Evolutionary conservation across 2,329 filamentous ascomycete genomes (phyloP).

Genomic region (Microascus cirrosus): DNA sequence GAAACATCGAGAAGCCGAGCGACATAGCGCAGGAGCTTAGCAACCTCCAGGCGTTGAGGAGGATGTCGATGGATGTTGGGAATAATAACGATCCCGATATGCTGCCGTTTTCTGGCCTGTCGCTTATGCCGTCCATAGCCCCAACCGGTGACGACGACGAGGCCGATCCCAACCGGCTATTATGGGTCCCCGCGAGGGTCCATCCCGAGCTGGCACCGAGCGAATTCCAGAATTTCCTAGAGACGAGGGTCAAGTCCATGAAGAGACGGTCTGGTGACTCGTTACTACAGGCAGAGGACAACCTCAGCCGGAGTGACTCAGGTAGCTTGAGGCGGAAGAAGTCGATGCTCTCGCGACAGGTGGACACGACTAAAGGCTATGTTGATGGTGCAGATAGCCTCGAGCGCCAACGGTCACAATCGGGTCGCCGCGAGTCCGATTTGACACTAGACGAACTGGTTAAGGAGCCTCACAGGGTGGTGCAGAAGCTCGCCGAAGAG

Average conservation of each 20-base stretch:
- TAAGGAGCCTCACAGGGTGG: constrained; percentile 62
- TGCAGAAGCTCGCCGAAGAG: constrained; percentile 56
- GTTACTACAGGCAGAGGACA: constrained; percentile 44
- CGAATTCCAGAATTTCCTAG: constrained; percentile 93
- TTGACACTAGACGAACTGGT: constrained; percentile 74
- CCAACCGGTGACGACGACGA: constrained; percentile 68
- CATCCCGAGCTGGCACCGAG: constrained; percentile 91
- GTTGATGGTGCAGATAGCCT: constrained; percentile 75
- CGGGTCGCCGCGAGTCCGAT: constrained; percentile 28
- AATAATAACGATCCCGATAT: constrained; percentile 65
- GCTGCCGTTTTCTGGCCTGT: constrained; percentile 56
- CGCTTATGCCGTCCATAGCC: constrained; percentile 57
- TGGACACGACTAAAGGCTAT: constrained; percentile 65
- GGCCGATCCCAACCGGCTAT: constrained; percentile 74
- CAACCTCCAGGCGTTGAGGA: constrained; percentile 79
- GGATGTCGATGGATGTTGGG: constrained; percentile 90
- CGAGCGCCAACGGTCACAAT: constrained; percentile 52
- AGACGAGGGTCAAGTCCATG: constrained; percentile 85
- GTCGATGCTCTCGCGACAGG: constrained; percentile 88
- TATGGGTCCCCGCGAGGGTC: constrained; percentile 91
- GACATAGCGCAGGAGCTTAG: constrained; percentile 87
- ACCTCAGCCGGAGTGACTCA: constrained; percentile 26
- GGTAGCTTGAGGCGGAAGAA: constrained; percentile 72
- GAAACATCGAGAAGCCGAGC: constrained; percentile 81
- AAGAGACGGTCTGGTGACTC: constrained; percentile 67